These are phyloP conservation scores for Deinandra increscens DNA, from an alignment of 129 eudicot genomes.

Conservation along the genomic window DNA sequence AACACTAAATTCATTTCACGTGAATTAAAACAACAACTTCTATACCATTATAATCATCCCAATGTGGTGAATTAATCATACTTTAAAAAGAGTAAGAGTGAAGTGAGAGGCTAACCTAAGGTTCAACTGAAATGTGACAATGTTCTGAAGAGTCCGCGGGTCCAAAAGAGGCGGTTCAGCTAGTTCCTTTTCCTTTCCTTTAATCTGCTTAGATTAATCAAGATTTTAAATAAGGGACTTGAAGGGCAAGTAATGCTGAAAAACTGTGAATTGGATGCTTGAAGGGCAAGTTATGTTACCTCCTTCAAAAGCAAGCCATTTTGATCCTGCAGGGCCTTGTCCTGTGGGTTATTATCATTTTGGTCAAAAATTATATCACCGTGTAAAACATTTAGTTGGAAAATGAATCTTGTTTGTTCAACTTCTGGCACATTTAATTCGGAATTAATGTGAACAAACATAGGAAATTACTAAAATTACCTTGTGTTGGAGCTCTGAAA, in stretches of 20 bases:
- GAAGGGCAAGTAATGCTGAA: too few species aligned
- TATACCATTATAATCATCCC: neutral
- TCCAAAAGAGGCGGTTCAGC: too few species aligned
- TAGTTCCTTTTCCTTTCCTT: constrained; percentile 51
- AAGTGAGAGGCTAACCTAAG: constrained; percentile 37
- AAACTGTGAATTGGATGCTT: neutral
- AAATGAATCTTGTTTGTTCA: too few species aligned
- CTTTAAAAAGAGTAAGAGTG: neutral
- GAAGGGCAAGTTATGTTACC: constrained; percentile 34
- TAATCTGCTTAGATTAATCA: constrained; percentile 41
- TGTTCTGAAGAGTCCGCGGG: constrained; percentile 36
- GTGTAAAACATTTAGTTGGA: too few species aligned
- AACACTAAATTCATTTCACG: too few species aligned
- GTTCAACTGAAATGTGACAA: constrained; percentile 37
- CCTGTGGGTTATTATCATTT: constrained; percentile 40
- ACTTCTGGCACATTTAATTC: neutral
- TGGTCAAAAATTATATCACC: neutral
- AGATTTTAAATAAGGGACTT: too few species aligned
- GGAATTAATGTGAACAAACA: neutral
- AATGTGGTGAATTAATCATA: neutral
- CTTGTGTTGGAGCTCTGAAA: constrained; percentile 52
- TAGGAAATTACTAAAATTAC: neutral
- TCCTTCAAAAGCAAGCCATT: constrained; percentile 57
- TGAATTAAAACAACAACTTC: neutral
- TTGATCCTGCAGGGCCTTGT: constrained; percentile 72